Conservation (phyloP, 305 asterid genomes). For the Fraxinus velutina region DNA sequence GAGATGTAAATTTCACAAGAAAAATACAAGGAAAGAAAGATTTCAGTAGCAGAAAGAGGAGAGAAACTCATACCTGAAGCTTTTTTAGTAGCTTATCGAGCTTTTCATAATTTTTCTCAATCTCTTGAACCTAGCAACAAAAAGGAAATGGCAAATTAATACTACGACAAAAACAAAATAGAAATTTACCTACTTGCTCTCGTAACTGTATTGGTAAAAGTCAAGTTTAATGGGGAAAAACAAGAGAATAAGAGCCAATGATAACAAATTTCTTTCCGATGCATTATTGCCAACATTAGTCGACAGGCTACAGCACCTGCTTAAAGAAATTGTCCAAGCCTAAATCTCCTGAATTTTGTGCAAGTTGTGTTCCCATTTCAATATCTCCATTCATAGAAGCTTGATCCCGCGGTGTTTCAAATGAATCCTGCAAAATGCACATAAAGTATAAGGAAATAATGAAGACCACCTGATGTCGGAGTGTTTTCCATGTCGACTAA, state of each 20-base stretch:
- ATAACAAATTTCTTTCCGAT: background rate
- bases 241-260: slow-evolving; percentile 12
- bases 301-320: slow-evolving; percentile 30
- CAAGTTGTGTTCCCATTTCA: slow-evolving; percentile 37
- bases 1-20: background rate
- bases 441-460: background rate
- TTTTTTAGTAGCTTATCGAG: slow-evolving; percentile 34
- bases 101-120: slow-evolving; percentile 35
- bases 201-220: background rate
- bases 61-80: slow-evolving; percentile 35
- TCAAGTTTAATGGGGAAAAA: background rate
- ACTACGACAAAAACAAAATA: background rate
- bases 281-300: background rate
- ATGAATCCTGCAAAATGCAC: slow-evolving; percentile 36
- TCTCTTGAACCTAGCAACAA: slow-evolving; percentile 36
- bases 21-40: background rate
- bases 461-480: background rate
- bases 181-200: background rate
- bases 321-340: slow-evolving; percentile 42
- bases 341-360: slow-evolving; percentile 34
- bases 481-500: background rate
- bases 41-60: background rate
- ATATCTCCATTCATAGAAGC: slow-evolving; percentile 29
- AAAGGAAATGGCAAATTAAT: slow-evolving; percentile 18
- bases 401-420: slow-evolving; percentile 34